Base-by-base conservation (phyloP, 768 basidiomycete species). In the Boletus bicolor region DNA sequence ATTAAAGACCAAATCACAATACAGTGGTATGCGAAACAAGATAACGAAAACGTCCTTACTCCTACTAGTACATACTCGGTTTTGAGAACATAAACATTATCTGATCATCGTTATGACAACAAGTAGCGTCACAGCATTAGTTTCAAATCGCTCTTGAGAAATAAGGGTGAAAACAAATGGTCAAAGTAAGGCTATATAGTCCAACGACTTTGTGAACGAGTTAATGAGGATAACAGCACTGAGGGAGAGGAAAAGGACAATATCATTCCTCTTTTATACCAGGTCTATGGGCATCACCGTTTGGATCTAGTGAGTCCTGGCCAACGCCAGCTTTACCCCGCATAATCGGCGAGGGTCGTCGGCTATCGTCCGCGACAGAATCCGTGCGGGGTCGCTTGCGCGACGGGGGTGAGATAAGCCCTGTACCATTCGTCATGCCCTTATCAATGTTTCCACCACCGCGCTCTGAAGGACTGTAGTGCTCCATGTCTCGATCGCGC, bases 391-490 rank as follows among this genome's bases (percentile, higher is more conserved):
- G 64, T 50, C 70, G 70, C 46, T 71, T 71, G 55, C 71, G 68
- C 17, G 66, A 62, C 9, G 59, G 49, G 10, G 69, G 60, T 7
- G 67, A 66, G 43, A 61, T 26, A 39, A 67, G 32, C 0, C 61
- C 57, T 10, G 44, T 42, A 4, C 69, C 67, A 15, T 66, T 63
- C 28, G 48, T 19, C 51, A 56, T 44, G 28, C 44, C 37, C 54
- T 66, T 72, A 21, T 68, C 64, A 0, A 59, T 43, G 37, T 47
- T 41, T 38, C 58, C 64, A 21, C 54, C 59, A 2, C 57, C 55
- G 34, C 69, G 71, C 19, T 71, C 71, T 8, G 69, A 71, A 26
- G 69, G 56, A 3, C 58, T 55, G 24, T 69, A 70, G 19, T 72
- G 68, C 8, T 70, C 70, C 28, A 61, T 37, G 19, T 68, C 60